Conservation (phyloP, 129 eudicot genomes). For the Chrysanthemum makinoi region DNA sequence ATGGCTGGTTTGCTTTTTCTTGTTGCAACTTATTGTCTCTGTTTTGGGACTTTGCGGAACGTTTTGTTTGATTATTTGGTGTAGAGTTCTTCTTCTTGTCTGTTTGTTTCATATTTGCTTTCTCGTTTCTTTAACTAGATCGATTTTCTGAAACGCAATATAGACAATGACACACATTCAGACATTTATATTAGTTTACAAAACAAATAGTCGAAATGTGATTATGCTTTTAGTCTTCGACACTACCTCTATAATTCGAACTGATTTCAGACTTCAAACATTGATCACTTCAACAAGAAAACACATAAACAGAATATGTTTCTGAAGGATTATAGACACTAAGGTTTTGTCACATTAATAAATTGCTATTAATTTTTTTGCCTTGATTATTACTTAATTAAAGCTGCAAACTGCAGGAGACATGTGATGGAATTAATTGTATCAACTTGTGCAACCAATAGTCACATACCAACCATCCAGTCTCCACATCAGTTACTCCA, state of each 20-base stretch:
- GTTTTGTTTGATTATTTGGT: constrained; percentile 42
- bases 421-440: constrained; percentile 29
- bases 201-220: background rate
- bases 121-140: constrained; percentile 26
- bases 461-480: constrained; percentile 19
- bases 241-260: too few relatives aligned
- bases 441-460: constrained; percentile 9
- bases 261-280: too few relatives aligned
- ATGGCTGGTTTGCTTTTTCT: constrained; percentile 38
- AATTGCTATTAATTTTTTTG: background rate
- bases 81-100: constrained; percentile 52
- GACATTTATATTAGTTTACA: background rate
- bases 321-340: background rate
- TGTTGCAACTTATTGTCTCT: constrained; percentile 41
- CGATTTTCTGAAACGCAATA: background rate
- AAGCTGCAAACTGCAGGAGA: constrained; percentile 19
- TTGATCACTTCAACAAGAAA: too few relatives aligned
- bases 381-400: background rate
- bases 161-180: background rate
- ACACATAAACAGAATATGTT: background rate
- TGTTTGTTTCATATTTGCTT: constrained; percentile 56
- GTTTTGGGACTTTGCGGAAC: constrained; percentile 48
- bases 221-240: too few relatives aligned
- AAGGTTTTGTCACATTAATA: background rate
- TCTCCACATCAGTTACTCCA: constrained; percentile 11